Evolutionary conservation across 2,329 filamentous ascomycete species (phyloP).

Genomic region (Colletotrichum chlorophyti): DNA sequence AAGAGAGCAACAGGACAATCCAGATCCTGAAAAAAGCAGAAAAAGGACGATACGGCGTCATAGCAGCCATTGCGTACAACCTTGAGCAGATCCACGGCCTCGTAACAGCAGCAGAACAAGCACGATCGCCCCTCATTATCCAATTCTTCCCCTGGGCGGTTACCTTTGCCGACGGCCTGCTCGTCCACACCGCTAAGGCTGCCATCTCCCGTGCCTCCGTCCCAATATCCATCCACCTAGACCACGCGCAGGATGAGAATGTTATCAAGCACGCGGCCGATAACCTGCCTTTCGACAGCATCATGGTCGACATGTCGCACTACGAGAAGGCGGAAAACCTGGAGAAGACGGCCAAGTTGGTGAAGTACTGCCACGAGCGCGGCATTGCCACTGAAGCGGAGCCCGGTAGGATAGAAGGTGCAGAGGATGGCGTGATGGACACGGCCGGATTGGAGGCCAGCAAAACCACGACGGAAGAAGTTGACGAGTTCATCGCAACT

Average conservation of each 20-base stretch:
- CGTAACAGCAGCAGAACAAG: slow-evolving; percentile 71
- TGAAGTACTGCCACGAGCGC: slow-evolving; percentile 64
- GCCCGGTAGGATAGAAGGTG: slow-evolving; percentile 68
- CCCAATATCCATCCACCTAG: slow-evolving; percentile 68
- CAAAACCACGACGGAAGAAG: slow-evolving; percentile 73
- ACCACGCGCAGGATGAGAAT: slow-evolving; percentile 68
- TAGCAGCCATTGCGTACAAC: slow-evolving; percentile 63
- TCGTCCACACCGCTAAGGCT: slow-evolving; percentile 59
- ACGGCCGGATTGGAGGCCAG: slow-evolving; percentile 51
- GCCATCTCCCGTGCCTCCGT: slow-evolving; percentile 62
- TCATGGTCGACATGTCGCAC: slow-evolving; percentile 81
- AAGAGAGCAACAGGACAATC: slow-evolving; percentile 2
- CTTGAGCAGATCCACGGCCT: slow-evolving; percentile 74
- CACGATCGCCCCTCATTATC: slow-evolving; percentile 70
- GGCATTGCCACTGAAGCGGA: slow-evolving; percentile 75
- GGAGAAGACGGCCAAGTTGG: slow-evolving; percentile 64
- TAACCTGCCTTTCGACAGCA: slow-evolving; percentile 68
- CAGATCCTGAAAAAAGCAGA: slow-evolving; percentile 13
- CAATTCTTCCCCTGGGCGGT: slow-evolving; percentile 77
- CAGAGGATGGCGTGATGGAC: slow-evolving; percentile 74
- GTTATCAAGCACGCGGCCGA: slow-evolving; percentile 64
- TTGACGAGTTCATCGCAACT: slow-evolving; percentile 72
- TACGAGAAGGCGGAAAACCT: slow-evolving; percentile 75
- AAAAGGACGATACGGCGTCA: slow-evolving; percentile 53
- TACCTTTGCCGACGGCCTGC: slow-evolving; percentile 61